These are phyloP conservation scores for Aspergillus carlsbadensis DNA, from an alignment of 495 filamentous ascomycete species.

Conservation along the genomic window DNA sequence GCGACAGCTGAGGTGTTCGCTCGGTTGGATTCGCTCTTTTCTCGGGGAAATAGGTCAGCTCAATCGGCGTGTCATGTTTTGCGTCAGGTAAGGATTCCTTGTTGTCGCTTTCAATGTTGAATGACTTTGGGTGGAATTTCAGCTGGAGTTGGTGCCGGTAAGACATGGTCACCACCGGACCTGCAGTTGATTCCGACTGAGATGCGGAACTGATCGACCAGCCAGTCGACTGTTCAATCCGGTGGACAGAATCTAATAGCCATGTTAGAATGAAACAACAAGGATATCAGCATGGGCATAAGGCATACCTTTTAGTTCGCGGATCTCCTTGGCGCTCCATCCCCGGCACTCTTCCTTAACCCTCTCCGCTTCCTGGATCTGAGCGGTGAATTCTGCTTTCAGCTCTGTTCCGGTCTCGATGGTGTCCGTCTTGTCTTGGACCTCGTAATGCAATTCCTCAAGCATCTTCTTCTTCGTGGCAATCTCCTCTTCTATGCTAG, in stretches of 20 bases:
- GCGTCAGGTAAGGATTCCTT: slow-evolving; percentile 10
- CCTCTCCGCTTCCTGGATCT: slow-evolving; percentile 81
- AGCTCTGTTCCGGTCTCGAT: slow-evolving; percentile 59
- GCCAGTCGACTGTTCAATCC: slow-evolving; percentile 67
- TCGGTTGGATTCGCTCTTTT: slow-evolving; percentile 15
- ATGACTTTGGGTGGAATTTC: slow-evolving; percentile 66
- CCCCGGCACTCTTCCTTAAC: slow-evolving; percentile 84
- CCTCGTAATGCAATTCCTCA: slow-evolving; percentile 58
- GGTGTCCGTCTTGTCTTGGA: slow-evolving; percentile 60
- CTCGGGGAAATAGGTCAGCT: slow-evolving; percentile 25
- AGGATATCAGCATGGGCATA: neutral
- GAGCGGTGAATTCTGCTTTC: slow-evolving; percentile 65
- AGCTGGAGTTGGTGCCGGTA: slow-evolving; percentile 77
- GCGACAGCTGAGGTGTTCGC: slow-evolving; percentile 22
- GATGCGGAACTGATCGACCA: slow-evolving; percentile 74
- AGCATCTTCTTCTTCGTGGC: slow-evolving; percentile 65
- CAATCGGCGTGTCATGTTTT: slow-evolving; percentile 26
- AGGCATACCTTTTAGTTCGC: slow-evolving; percentile 63
- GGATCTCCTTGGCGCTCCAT: slow-evolving; percentile 80
- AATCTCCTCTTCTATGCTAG: slow-evolving; percentile 63
- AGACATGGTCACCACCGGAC: slow-evolving; percentile 68
- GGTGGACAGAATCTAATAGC: slow-evolving; percentile 59
- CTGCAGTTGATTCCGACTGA: slow-evolving; percentile 31
- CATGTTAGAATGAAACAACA: slow-evolving; percentile 9
- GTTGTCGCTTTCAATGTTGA: slow-evolving; percentile 31